Percentiles rank a stretch among this genome's conserved stretches.
phyloP scores from a whole-genome alignment of 495 filamentous ascomycete species.

The Saxophila tyrrhenica region DNA sequence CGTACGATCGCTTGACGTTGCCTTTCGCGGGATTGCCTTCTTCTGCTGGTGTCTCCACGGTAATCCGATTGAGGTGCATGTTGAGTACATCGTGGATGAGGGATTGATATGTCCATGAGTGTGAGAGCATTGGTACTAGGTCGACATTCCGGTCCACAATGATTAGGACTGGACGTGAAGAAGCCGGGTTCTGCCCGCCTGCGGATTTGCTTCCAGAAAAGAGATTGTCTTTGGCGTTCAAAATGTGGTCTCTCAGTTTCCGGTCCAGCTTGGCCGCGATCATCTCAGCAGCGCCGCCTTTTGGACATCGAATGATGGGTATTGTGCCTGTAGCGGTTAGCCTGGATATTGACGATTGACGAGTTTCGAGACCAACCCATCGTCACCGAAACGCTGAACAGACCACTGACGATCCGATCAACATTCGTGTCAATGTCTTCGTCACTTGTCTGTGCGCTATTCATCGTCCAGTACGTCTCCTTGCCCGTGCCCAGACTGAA shows the following conservation, averaged over 20 bases:
- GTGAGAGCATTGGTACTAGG: constrained; percentile 94
- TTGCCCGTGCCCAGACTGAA: constrained; percentile 85
- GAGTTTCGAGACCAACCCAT: constrained; percentile 52
- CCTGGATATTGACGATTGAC: background rate
- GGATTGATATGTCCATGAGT: constrained; percentile 98
- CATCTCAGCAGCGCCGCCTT: constrained; percentile 81
- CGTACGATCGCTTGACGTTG: constrained; percentile 71
- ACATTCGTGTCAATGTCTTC: constrained; percentile 77
- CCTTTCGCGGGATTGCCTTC: constrained; percentile 61
- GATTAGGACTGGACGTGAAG: constrained; percentile 70
- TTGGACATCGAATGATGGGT: constrained; percentile 52
- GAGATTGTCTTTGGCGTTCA: constrained; percentile 94
- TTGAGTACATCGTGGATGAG: constrained; percentile 88
- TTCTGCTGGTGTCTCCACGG: constrained; percentile 69
- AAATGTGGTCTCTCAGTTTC: constrained; percentile 88
- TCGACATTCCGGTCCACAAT: constrained; percentile 93
- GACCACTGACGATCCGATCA: constrained; percentile 81
- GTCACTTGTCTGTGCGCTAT: constrained; percentile 82
- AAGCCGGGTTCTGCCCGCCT: constrained; percentile 33
- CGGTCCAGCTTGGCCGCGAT: constrained; percentile 88
- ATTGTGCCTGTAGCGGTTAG: constrained; percentile 51
- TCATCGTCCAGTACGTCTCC: constrained; percentile 88
- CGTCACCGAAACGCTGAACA: constrained; percentile 94
- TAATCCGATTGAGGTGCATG: constrained; percentile 95
- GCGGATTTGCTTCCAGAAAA: constrained; percentile 46